Conservation (phyloP, 768 basidiomycete species). For the Auricularia sp. region DNA sequence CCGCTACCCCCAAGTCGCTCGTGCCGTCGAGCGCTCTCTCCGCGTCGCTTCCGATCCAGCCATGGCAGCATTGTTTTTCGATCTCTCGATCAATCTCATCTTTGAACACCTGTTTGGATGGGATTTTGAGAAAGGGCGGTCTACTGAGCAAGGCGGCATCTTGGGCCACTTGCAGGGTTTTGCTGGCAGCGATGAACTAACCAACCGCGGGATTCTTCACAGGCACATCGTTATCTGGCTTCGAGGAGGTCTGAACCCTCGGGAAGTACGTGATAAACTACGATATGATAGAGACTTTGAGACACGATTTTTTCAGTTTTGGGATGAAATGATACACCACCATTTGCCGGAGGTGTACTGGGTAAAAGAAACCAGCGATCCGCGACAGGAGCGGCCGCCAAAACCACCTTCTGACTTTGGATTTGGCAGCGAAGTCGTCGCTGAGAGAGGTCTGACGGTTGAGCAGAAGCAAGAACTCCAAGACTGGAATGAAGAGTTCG, state of each 20-base stretch:
- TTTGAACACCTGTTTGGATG: constrained; percentile 23
- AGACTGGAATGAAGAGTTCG: constrained; percentile 11
- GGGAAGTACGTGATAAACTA: constrained; percentile 19
- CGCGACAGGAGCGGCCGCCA: constrained; percentile 18
- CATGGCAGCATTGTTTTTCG: constrained; percentile 27
- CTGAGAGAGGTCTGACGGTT: no score
- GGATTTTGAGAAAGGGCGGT: constrained; percentile 14
- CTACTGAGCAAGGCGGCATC: constrained; percentile 16
- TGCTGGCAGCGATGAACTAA: constrained; percentile 21
- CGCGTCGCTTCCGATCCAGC: constrained; percentile 24
- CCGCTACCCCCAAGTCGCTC: constrained; percentile 15
- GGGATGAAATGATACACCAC: constrained; percentile 24
- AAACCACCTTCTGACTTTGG: constrained; percentile 5
- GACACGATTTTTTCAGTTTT: constrained; percentile 21
- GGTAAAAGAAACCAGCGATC: constrained; percentile 12
- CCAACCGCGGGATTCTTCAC: constrained; percentile 21
- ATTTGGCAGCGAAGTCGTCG: no score
- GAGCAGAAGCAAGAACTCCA: neutral
- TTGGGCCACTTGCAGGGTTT: constrained; percentile 23
- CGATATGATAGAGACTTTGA: constrained; percentile 11
- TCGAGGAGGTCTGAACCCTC: constrained; percentile 22
- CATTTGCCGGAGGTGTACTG: constrained; percentile 20
- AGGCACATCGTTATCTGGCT: constrained; percentile 26
- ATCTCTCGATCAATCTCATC: constrained; percentile 16
- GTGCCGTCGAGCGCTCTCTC: constrained; percentile 13